Base-by-base conservation (phyloP, 1,139 yeast genomes). In the Taiozyma sp. region DNA sequence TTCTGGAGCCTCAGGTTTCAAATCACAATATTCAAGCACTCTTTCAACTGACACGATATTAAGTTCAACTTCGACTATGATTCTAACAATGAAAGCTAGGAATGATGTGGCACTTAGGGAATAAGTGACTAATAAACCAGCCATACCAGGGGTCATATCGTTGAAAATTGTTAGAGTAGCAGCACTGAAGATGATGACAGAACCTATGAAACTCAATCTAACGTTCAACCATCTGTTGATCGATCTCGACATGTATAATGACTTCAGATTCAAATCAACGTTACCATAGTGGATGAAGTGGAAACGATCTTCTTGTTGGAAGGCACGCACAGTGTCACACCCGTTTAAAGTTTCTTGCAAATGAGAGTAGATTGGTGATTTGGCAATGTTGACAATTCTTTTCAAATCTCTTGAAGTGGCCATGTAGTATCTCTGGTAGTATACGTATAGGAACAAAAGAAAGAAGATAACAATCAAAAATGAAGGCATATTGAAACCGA, bases 11-110 rank as follows among this genome's bases (percentile, higher is more conserved):
- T 87, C 96, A 4, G 81, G 75, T 16, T 76, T 71, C 53, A 87
- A 64, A n/a, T 78, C 76, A 57, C 84, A 77, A 64, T 86, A 88
- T 61, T 88, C 96, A 49, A 84, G 67, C 39, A 88, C 78, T 57
- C 96, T 76, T 64, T 88, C 96, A 23, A 85, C 88, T 4, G 90
- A 84, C 16, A 87, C 92, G 51, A 86, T 79, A 61, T 80, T 83
- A 8, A 87, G 81, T 65, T 88, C 96, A 44, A 87, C 81, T 59
- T 84, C 87, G 22, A 88, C 93, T 8, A 87, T 74, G 67, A 79
- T 74, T 57, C 86, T 73, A 12, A 87, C 88, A 55, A 86, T 79
- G 70, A 79, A 75, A 58, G 76, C 77, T 57, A 87, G 73, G 28
- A 83, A 73, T 29, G 74, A 71, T 0, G 92, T 85, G 5, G 87